Evolutionary conservation across 2,329 filamentous ascomycete species (phyloP), one percentile per base, ranked within the genome.

Genomic region (Lasiodiplodia theobromae): DNA sequence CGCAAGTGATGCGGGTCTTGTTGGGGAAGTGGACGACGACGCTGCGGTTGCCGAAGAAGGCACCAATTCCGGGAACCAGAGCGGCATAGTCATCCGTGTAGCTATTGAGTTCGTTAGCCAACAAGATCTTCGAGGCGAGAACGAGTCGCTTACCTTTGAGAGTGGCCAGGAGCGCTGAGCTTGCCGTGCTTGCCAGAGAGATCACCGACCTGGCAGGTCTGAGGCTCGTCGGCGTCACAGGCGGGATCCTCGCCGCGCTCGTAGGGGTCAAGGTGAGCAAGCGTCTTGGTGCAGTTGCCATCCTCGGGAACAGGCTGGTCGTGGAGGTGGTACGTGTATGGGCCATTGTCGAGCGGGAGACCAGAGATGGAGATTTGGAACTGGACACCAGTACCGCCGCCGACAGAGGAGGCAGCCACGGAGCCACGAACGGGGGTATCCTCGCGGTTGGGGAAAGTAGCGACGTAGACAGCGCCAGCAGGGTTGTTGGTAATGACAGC

Each of bases 1-100:
- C 87, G 78, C 87, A 89, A 37, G 84, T 83, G 72, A 88, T 80
- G 70, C 85, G 83, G 8, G 83, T 85, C 71, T 82, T 82, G 77
- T 88, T 85, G 63, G 81, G 76, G 57, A 78, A 79, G 72, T 88
- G 86, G 51, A 89, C 75, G 52, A 88, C 86, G 67, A 88, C 75
- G 57, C 83, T 86, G 53, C 83, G 80, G 73, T 86, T 83, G 60
- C 86, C 86, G 68, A 88, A 82, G 77, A 83, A 88, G 34, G 85
- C 78, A n/a, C 74, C 74, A 47, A 77, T 75, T 12, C 74, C 76
- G 0, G 77, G 74, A 40, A 75, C 72, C 54, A 82, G 84, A 37
- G 86, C 83, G 47, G 85, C 70, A 77, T 83, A 89, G 47, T 77
- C 74, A 70, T 88, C 86, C 38, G 77, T 72, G 71, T 86, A 85